phyloP scores from a whole-genome alignment of 1,139 yeast species.

The Blastobotrys buckinghamii region DNA sequence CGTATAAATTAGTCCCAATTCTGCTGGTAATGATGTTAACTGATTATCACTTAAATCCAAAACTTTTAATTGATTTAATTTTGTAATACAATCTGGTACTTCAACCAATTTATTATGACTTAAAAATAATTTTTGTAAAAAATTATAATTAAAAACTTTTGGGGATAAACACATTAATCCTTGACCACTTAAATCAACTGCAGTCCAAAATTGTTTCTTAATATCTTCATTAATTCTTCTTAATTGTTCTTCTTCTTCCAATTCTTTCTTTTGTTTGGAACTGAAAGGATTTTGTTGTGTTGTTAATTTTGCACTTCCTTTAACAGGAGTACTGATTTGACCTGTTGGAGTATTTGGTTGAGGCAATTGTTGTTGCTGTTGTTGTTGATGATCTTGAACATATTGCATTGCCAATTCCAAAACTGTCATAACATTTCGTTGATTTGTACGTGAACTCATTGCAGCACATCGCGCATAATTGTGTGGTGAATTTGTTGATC shows the following conservation, averaged over 20 bases:
- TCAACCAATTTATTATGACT: constrained; percentile 74
- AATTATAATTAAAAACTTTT: constrained; percentile 72
- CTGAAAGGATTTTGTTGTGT: constrained; percentile 16
- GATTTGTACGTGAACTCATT: constrained; percentile 46
- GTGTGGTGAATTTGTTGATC: constrained; percentile 71
- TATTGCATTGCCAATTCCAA: constrained; percentile 34
- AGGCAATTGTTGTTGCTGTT: constrained; percentile 6
- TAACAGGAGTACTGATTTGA: constrained; percentile 31
- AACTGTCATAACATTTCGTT: constrained; percentile 26
- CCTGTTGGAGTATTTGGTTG: constrained; percentile 21
- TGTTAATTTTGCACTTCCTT: constrained; percentile 32
- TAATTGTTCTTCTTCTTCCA: constrained; percentile 73
- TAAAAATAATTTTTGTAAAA: constrained; percentile 79
- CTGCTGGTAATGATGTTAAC: constrained; percentile 66
- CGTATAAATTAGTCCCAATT: constrained; percentile 75
- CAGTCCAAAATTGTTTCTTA: constrained; percentile 86
- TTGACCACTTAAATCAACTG: constrained; percentile 87
- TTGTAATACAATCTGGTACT: constrained; percentile 65
- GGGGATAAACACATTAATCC: constrained; percentile 66
- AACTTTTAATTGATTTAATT: constrained; percentile 69
- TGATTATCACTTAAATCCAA: constrained; percentile 80
- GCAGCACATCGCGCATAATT: constrained; percentile 93
- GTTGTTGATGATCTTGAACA: constrained; percentile 28
- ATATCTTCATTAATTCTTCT: constrained; percentile 66
- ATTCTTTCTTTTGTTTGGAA: constrained; percentile 46